Percentiles rank a stretch among this genome's conserved stretches.
Conservation (phyloP, 1,284 basidiomycete species). For the Phaffia rhodozyma region DNA sequence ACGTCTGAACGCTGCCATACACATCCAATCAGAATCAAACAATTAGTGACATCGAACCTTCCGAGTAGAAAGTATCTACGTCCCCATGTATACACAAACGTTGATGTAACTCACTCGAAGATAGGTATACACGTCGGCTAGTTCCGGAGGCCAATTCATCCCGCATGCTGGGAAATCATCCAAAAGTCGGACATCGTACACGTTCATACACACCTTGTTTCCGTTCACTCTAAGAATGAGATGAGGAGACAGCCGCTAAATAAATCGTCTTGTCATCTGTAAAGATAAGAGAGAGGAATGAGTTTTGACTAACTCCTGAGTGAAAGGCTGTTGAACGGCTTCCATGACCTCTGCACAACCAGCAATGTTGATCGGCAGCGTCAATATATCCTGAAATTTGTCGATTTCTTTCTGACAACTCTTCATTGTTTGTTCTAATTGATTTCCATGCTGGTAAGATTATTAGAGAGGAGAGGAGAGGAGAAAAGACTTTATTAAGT, state of each 20-base stretch:
- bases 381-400: constrained; percentile 33
- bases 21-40: not conserved
- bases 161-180: constrained; percentile 84
- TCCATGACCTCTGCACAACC: constrained; percentile 57
- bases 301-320: constrained; percentile 46
- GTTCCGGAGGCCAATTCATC: constrained; percentile 96
- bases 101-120: constrained; percentile 50
- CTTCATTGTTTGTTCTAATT: constrained; percentile 51
- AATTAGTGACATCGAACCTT: not conserved
- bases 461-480: no score
- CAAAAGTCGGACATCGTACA: constrained; percentile 83
- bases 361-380: constrained; percentile 48
- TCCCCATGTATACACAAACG: not conserved
- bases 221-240: constrained; percentile 51
- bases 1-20: constrained; percentile 59
- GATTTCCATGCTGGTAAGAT: constrained; percentile 46
- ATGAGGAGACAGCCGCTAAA: not conserved
- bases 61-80: not conserved
- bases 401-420: constrained; percentile 50
- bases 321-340: constrained; percentile 49
- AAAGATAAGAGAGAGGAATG: not conserved
- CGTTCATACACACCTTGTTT: constrained; percentile 69
- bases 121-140: constrained; percentile 63
- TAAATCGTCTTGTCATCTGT: not conserved
- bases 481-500: no score